Percentiles rank a stretch among this genome's conserved stretches.
phyloP scores from a whole-genome alignment of 352 stramenopile genomes.

The Pythium phragmitis region DNA sequence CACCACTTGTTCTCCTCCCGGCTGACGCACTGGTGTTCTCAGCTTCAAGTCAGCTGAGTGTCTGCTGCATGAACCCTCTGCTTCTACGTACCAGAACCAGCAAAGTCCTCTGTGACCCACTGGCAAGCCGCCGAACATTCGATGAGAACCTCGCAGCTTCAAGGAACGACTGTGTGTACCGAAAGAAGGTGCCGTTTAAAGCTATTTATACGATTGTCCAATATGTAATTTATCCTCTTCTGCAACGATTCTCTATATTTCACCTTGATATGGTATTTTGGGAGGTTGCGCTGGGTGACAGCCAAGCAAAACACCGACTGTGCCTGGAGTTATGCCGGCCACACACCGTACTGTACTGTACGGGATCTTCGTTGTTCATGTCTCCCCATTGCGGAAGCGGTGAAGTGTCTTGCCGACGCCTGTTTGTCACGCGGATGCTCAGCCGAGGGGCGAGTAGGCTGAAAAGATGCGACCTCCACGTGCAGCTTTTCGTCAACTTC shows the following conservation, averaged over 20 bases:
- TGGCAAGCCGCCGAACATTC: constrained; percentile 13
- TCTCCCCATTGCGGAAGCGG: too few species aligned
- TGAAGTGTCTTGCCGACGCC: too few species aligned
- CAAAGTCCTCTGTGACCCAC: not conserved
- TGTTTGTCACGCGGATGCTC: too few species aligned
- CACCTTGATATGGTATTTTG: not conserved
- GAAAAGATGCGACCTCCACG: too few species aligned
- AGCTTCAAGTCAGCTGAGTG: constrained; percentile 5
- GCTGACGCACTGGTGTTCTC: not conserved
- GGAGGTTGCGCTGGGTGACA: too few species aligned
- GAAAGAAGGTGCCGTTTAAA: constrained; percentile 15
- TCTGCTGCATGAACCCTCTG: not conserved
- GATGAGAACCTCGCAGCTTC: not conserved
- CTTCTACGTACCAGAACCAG: not conserved
- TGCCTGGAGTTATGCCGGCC: too few species aligned
- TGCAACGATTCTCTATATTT: not conserved
- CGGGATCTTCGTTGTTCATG: too few species aligned
- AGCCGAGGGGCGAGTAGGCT: too few species aligned
- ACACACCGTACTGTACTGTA: too few species aligned
- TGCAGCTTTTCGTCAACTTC: too few species aligned
- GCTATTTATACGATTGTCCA: constrained; percentile 10
- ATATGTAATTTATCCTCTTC: not conserved
- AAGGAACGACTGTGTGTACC: constrained; percentile 11
- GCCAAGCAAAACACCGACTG: too few species aligned
- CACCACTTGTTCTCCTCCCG: not conserved